A percentile compares a stretch with the other conserved stretches of the same genome.
Conservation (phyloP, 768 basidiomycete genomes). For the Hirschioporus abietinus region DNA sequence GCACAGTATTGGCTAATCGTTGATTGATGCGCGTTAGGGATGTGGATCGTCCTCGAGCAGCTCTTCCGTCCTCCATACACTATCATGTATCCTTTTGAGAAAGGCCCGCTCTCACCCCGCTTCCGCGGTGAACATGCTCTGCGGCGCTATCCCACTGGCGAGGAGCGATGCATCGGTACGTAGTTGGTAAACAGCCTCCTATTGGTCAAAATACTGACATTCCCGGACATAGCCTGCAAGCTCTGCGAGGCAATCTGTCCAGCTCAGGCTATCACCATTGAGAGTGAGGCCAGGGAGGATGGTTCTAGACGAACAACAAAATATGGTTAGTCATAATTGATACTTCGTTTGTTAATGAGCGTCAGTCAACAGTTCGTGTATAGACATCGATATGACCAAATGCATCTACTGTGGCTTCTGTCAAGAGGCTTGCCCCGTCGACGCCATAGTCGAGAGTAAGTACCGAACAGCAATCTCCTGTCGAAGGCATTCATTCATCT, state of each 20-base stretch:
- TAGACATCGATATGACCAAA: slow-evolving; percentile 99
- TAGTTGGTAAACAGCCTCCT: slow-evolving; percentile 13
- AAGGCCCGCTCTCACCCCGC: slow-evolving; percentile 94
- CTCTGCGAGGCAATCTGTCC: slow-evolving; percentile 99
- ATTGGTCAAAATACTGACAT: slow-evolving; percentile 9
- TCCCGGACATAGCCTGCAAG: slow-evolving; percentile 75
- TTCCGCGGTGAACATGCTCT: slow-evolving; percentile 99
- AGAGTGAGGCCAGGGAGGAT: slow-evolving; percentile 93
- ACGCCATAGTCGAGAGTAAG: slow-evolving; percentile 98
- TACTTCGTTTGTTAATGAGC: slow-evolving; percentile 10
- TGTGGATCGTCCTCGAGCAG: slow-evolving; percentile 95
- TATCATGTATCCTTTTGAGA: slow-evolving; percentile 98
- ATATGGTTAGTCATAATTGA: slow-evolving; percentile 60
- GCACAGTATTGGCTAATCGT: background rate
- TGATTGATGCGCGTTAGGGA: slow-evolving; percentile 47
- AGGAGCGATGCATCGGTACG: slow-evolving; percentile 97
- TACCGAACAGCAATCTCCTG: slow-evolving; percentile 12
- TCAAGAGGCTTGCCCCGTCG: slow-evolving; percentile 98
- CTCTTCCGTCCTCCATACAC: slow-evolving; percentile 96
- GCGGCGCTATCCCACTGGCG: slow-evolving; percentile 93
- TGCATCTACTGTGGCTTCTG: slow-evolving; percentile 99
- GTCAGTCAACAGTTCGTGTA: slow-evolving; percentile 11
- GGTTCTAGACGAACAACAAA: slow-evolving; percentile 95
- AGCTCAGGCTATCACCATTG: slow-evolving; percentile 98
- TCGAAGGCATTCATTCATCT: slow-evolving; percentile 4